A percentile compares a stretch with the other conserved stretches of the same genome.
These are phyloP conservation scores for Tolypocladium sp. DNA, from an alignment of 2,329 filamentous ascomycete species.

Conservation along the genomic window DNA sequence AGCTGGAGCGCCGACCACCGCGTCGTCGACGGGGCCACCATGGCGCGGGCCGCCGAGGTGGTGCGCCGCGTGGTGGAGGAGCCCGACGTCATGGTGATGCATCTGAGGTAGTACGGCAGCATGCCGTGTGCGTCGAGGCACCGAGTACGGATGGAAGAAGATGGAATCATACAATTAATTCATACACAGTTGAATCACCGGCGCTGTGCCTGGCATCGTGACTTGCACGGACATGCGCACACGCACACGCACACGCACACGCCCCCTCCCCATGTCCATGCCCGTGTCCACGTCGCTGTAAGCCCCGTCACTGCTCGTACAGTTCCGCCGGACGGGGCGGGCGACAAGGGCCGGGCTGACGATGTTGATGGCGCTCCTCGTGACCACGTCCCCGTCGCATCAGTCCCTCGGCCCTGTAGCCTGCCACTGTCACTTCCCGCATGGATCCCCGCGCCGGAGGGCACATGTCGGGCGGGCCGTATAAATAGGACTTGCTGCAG, in stretches of 20 bases:
- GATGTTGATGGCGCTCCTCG: not conserved
- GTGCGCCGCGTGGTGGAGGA: conserved; percentile 73
- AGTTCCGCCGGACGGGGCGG: not conserved
- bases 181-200: not conserved
- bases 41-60: conserved; percentile 80
- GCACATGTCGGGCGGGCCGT: not conserved
- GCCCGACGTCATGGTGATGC: conserved; percentile 79
- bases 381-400: not conserved
- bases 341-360: not conserved
- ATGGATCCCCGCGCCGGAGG: not conserved
- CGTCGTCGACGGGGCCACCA: conserved; percentile 88
- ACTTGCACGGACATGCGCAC: no score
- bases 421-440: not conserved
- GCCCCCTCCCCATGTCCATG: not conserved
- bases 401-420: not conserved
- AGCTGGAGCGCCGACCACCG: conserved; percentile 96
- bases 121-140: not conserved
- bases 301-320: not conserved
- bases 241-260: no score
- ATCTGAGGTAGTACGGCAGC: conserved; percentile 49
- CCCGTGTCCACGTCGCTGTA: not conserved
- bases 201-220: not conserved
- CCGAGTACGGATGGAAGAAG: not conserved
- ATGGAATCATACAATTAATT: not conserved
- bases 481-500: not conserved